Base-by-base conservation (phyloP, 176 grass and related monocot genomes). In the Lolium multiflorum region DNA sequence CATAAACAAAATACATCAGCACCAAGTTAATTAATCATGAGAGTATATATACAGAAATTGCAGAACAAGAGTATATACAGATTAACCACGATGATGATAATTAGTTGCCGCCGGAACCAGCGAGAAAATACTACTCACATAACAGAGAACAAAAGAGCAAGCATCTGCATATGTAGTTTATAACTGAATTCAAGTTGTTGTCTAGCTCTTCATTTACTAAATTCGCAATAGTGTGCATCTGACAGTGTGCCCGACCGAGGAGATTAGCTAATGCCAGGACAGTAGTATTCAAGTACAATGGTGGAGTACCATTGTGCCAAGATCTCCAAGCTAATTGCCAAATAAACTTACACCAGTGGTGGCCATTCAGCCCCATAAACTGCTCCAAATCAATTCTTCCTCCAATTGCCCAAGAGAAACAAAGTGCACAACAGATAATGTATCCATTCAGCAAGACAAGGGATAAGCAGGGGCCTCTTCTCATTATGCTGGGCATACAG, bases 361-460 rank as follows among this genome's bases (percentile, higher is more conserved):
- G 67, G 31, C 0, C 9, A 49, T 24, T 55, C 15, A 72, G 41
- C 16, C 55, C 41, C 41, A 43, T 43, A 38, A 56, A 83, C 70
- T 65, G 47, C 25, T 74, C 48, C 68, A 76, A 78, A 76, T 11
- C 26, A 67, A n/a, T 21, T 35, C 48, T 24, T 20, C 13, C 17
- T 11, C 38, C 84, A 71, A 11, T 68, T 79, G 51, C 20, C 65
- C 21, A 39, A 39, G 50, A n/a, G 37, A 84, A 50, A 47, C 25
- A 39, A 17, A 9, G 73, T 14, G 63, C 6, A 25, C 51, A 83
- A 74, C 20, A 64, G 67, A 82, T 6, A 22, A 28, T 71, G 26
- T 35, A 88, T 77, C 71, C 82, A 73, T 75, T 51, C 66, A 74
- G 77, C 75, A 1, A 41, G 49, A 86, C n/a, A 59, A 15, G 38